Evolutionary conservation across 768 basidiomycete genomes (phyloP), one percentile per base, ranked within the genome.

Genomic region (Psilocybe sp.): DNA sequence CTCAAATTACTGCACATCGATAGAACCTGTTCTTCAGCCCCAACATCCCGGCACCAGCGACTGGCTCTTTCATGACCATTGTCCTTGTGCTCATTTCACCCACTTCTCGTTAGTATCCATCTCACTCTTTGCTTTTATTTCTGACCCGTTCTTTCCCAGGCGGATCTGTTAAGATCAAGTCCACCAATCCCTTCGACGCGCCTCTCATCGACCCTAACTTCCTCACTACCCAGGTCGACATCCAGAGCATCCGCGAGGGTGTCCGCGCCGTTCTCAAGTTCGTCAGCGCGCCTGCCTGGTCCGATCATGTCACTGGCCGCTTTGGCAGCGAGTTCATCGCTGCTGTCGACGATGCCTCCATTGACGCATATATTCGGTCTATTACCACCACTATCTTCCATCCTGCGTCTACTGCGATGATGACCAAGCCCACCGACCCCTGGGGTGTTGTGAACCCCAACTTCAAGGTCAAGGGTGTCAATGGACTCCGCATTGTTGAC

Each of bases 31-130:
- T 34, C 36, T 19, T 52, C 40, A 44, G 42, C 28, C 57, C 52
- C 12, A 34, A 23, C n/a, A 40, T 49, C 28, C 20, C 50, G 4
- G 34, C 48, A 19, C 65, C 64, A 35, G 40, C 58, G 5, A 59
- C 55, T 13, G 69, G 69, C 34, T 62, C 62, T 44, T 71, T 58
- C 53, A 48, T 71, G 46, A 61, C 62, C 10, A 55, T 68, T 14
- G 44, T 53, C 16, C 46, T 55, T 10, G 60, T 52, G 13, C 50
- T 69, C 4, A 57, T 69, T 15, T 63, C 67, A 5, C 71, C 71
- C 8, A 62, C 68, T 14, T 67, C 71, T 34, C 68, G 71, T 70
- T 54, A 51, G 65, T 52, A 1, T 6, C 23, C 33, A 14, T 18
- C 28, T 4, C 1, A 6, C 28, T 13, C 14, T 38, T 10, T 16